A percentile compares a stretch with the other conserved stretches of the same genome.
Conservation (phyloP, 225 moss, liverwort and hornwort genomes). For the Climacium dendroides region DNA sequence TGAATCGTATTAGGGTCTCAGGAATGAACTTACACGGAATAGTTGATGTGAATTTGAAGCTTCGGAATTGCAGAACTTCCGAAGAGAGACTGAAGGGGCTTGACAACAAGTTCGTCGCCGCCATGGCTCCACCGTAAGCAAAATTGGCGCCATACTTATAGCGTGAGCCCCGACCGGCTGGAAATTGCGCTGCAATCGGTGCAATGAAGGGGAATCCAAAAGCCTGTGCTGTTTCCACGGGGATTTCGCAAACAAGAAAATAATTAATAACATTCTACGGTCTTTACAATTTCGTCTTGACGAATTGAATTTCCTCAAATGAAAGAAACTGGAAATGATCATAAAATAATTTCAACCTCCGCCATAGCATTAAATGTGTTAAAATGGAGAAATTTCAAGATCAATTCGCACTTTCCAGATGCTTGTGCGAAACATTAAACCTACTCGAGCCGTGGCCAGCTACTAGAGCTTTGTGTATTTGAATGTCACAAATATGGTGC, state of each 20-base stretch:
- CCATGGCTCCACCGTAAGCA: slow-evolving; percentile 12
- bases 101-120: neutral
- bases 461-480: too few species aligned
- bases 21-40: neutral
- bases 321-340: neutral
- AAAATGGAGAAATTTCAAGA: neutral
- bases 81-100: neutral
- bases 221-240: slow-evolving; percentile 4
- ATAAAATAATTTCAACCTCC: neutral
- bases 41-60: neutral
- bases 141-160: slow-evolving; percentile 16
- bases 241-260: neutral
- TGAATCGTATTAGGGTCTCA: neutral
- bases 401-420: neutral
- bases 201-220: slow-evolving; percentile 3
- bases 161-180: neutral
- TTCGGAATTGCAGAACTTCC: neutral
- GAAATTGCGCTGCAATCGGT: neutral
- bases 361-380: neutral
- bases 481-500: neutral
- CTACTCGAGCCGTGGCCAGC: neutral
- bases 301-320: neutral
- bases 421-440: neutral
- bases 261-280: neutral
- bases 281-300: neutral